Base-by-base conservation (phyloP, 345 rosid genomes). In the Citrus inodora region DNA sequence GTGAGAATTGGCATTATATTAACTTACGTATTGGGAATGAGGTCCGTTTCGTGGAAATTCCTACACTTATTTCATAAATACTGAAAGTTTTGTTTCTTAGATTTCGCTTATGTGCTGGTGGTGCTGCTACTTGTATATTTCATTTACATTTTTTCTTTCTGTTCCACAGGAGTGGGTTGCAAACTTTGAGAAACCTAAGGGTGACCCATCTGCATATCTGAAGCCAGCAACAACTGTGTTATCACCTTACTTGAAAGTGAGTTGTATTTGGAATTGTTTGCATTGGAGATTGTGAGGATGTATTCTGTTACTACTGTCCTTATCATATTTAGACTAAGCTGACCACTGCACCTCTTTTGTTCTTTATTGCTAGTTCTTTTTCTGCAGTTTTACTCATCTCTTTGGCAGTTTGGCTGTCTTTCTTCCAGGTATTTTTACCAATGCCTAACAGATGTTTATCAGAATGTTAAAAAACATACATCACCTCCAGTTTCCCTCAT, bases 361-460 rank as follows among this genome's bases (percentile, higher is more conserved):
- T 48, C 46, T 19, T 51, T 46, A 19, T 70, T 16, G 22, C 56
- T 6, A 3, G 55, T 1, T 74, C 65, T n/a, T 38, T 33, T 67
- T 35, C 59, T 56, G 33, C 37, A 30, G 9, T 7, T 65, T 66
- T 79, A 67, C 58, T 81, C 58, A 83, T 82, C 79, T 79, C 27
- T 79, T 83, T 68, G 79, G 90, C 90, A 95, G 98, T 95, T 95
- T 83, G 99, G 99, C 46, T 95, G 99, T 84, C 94, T 95, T 73
- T 95, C 99, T 83, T 91, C 98, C 82, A 91, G 99, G 83, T 92
- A 92, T 82, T 93, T 93, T 84, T 95, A 92, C 81, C 99, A 91
- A 75, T 87, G 99, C 86, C 84, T 95, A 65, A 83, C 82, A 77
- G 91, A 81, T 76, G 79, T 90, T 72, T 90, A 92, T 73, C 88